Evolutionary conservation across 2,329 filamentous ascomycete species (phyloP), one percentile per base, ranked within the genome.

Genomic region (Talaromyces sp.): DNA sequence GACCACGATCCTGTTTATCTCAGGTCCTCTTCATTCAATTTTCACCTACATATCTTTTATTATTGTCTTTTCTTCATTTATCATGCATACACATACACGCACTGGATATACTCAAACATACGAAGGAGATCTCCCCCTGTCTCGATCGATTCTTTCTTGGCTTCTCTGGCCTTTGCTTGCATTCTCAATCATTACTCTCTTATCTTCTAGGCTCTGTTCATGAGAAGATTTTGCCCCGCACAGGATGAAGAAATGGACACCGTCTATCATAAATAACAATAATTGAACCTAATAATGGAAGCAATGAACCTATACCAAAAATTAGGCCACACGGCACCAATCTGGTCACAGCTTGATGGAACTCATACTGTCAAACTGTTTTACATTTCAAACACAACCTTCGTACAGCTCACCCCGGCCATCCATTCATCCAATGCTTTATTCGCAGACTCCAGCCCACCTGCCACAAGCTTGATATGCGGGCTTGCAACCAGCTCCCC

Each of bases 61-160:
- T 29, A 35, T 46, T 44, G 14, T 46, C 45, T 46, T 53, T 30
- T 39, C 43, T 33, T 11, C 40, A 41, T 20, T 32, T 27, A 39
- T 41, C 20, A 40, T 51, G 43, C 46, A 48, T 49, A 48, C 39
- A 52, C 22, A 54, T 46, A 27, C 47, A 33, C 49, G 49, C 47
- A 51, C 20, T 51, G 51, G 49, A 55, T 51, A 63, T 56, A 49
- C 59, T 61, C 62, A 50, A 44, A 44, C 53, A 63, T 40, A 64
- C 58, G 62, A 58, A 54, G 9, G 52, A 56, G 58, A 56, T 57
- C 47, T 62, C 55, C 19, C 36, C 3, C 51, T 42, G 42, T 49
- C 46, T 49, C n/a, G 3, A 14, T 14, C 17, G 8, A 11, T 22
- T 10, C 24, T 44, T 37, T 10, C 16, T 20, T 39, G 27, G 32